These are phyloP conservation scores for Phylloporus scabripes DNA, from an alignment of 768 basidiomycete species.

Conservation along the genomic window DNA sequence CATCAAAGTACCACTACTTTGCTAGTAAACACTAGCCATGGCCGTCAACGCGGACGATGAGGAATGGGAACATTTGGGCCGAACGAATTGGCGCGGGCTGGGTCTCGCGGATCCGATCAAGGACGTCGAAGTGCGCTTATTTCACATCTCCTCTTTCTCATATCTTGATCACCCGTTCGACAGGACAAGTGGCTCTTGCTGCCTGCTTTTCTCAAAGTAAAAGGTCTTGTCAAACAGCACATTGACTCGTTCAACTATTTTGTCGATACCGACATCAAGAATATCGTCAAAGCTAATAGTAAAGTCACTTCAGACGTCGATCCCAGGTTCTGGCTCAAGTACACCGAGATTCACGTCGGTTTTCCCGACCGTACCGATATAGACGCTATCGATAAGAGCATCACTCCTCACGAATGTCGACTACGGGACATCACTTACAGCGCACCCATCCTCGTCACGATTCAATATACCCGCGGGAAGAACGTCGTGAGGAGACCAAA, in stretches of 20 bases:
- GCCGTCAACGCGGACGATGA: slow-evolving; percentile 26
- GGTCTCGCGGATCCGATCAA: slow-evolving; percentile 88
- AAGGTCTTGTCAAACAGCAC: slow-evolving; percentile 98
- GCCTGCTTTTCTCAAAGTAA: slow-evolving; percentile 94
- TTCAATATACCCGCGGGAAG: slow-evolving; percentile 91
- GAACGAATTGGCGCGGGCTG: slow-evolving; percentile 66
- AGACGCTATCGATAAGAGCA: slow-evolving; percentile 67
- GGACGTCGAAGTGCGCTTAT: slow-evolving; percentile 70
- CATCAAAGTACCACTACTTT: neutral
- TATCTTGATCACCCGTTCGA: slow-evolving; percentile 1
- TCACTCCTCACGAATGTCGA: slow-evolving; percentile 97
- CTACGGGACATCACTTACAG: slow-evolving; percentile 93
- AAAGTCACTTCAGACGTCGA: slow-evolving; percentile 96
- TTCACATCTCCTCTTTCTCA: neutral
- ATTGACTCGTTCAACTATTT: slow-evolving; percentile 99
- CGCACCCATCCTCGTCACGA: slow-evolving; percentile 88
- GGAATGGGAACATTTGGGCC: slow-evolving; percentile 56
- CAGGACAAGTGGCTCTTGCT: slow-evolving; percentile 99
- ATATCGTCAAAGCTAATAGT: slow-evolving; percentile 89
- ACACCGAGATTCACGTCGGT: slow-evolving; percentile 91
- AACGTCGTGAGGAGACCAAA: slow-evolving; percentile 78
- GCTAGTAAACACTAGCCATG: slow-evolving; percentile 5
- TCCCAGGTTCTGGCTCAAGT: slow-evolving; percentile 94
- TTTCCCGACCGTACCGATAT: slow-evolving; percentile 86
- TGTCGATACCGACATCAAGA: slow-evolving; percentile 94